Conservation (phyloP, 2,329 filamentous ascomycete species). For the Elsinoe arachidis region DNA sequence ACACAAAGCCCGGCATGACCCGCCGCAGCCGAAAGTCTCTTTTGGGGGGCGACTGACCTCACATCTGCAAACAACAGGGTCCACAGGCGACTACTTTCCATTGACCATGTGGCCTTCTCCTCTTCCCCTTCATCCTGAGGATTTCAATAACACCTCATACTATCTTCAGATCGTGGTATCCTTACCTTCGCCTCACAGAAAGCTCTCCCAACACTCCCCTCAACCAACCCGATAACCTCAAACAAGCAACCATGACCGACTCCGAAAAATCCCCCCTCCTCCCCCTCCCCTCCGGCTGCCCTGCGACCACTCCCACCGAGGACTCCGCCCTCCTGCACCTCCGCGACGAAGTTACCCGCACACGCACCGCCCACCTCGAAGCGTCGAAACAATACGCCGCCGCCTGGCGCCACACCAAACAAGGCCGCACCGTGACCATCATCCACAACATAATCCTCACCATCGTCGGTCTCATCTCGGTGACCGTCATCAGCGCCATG, state of each 20-base stretch:
- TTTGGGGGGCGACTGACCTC: constrained; percentile 8
- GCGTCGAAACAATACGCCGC: constrained; percentile 27
- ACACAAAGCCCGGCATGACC: background rate
- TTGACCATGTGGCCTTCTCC: background rate
- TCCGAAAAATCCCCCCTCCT: constrained; percentile 9
- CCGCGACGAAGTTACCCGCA: constrained; percentile 11
- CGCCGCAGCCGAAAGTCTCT: background rate
- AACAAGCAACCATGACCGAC: background rate
- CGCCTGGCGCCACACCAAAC: constrained; percentile 26
- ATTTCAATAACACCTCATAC: background rate
- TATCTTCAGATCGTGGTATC: no score
- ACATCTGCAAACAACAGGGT: constrained; percentile 9
- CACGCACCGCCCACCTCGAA: constrained; percentile 18
- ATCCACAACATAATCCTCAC: constrained; percentile 26
- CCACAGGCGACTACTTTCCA: background rate
- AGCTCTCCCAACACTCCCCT: no score
- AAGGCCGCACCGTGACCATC: constrained; percentile 20
- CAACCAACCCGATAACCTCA: background rate
- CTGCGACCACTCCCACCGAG: constrained; percentile 32
- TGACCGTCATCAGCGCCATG: constrained; percentile 20
- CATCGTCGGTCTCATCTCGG: constrained; percentile 23
- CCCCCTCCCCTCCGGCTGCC: background rate
- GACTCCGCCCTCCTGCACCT: constrained; percentile 15
- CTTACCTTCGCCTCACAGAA: no score
- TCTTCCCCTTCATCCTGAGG: background rate